Evolutionary conservation across 2,329 filamentous ascomycete species (phyloP).

Genomic region (Pseudocercospora pini-densiflorae): DNA sequence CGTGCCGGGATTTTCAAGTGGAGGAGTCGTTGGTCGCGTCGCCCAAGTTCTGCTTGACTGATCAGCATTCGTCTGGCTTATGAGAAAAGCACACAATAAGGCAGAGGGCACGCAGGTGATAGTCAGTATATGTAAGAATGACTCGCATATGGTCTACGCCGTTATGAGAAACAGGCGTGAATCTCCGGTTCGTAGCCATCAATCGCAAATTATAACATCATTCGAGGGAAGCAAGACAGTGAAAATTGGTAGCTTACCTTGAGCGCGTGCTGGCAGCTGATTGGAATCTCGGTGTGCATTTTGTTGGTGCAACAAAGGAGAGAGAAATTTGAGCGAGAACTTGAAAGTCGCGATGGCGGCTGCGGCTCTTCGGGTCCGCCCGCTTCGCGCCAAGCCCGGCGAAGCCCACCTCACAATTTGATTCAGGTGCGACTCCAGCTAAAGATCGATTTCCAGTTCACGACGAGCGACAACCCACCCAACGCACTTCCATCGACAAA

Average conservation of each 20-base stretch:
- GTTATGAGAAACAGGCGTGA: slow-evolving; percentile 91
- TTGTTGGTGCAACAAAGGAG: slow-evolving; percentile 11
- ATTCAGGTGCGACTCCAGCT: neutral
- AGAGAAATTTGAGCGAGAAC: slow-evolving; percentile 3
- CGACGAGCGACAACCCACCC: slow-evolving; percentile 18
- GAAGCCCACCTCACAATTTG: neutral
- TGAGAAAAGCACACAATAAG: neutral
- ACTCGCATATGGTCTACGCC: slow-evolving; percentile 80
- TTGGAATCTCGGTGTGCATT: slow-evolving; percentile 9
- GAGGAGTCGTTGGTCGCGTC: neutral
- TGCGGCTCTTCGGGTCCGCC: neutral
- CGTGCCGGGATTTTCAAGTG: neutral
- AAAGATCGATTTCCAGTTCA: slow-evolving; percentile 1
- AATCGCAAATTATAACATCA: slow-evolving; percentile 99
- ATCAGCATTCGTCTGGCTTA: neutral
- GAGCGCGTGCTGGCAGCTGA: neutral
- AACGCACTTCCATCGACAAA: slow-evolving; percentile 29
- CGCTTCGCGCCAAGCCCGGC: neutral
- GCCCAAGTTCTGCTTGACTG: neutral
- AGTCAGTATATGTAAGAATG: slow-evolving; percentile 98
- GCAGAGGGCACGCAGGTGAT: neutral
- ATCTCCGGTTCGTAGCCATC: slow-evolving; percentile 79
- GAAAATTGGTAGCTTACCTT: slow-evolving; percentile 13
- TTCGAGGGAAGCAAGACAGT: slow-evolving; percentile 38
- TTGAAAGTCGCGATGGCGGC: neutral